Percentiles rank a stretch among this genome's conserved stretches.
phyloP scores from a whole-genome alignment of 352 stramenopile species.

The Paralagenidium karlingii region DNA sequence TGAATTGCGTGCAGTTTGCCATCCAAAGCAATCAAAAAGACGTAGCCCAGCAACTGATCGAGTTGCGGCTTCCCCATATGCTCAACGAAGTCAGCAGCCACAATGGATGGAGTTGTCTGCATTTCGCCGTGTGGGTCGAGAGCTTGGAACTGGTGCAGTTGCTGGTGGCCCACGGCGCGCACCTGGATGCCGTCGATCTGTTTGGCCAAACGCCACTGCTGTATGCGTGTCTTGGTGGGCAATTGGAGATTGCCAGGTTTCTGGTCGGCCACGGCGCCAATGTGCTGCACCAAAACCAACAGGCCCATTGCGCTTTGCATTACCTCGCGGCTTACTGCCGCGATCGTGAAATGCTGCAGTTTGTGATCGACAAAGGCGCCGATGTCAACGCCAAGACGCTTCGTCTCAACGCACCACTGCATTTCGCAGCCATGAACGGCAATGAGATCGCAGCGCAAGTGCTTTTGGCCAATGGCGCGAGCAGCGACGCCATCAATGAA shows the following conservation, averaged over 20 bases:
- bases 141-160: constrained; percentile 27
- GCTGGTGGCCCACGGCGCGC: constrained; percentile 26
- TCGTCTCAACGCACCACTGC: constrained; percentile 60
- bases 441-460: constrained; percentile 51
- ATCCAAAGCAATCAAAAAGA: constrained; percentile 46
- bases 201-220: constrained; percentile 45
- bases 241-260: constrained; percentile 29
- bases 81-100: constrained; percentile 37
- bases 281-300: constrained; percentile 49
- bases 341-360: constrained; percentile 24
- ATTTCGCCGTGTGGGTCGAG: constrained; percentile 52
- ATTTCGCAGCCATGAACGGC: constrained; percentile 68
- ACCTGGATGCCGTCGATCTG: constrained; percentile 44
- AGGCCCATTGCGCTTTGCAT: constrained; percentile 46
- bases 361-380: constrained; percentile 30
- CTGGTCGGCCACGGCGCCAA: constrained; percentile 37
- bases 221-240: constrained; percentile 36
- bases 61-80: constrained; percentile 14
- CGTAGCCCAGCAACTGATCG: constrained; percentile 25
- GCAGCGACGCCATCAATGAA: constrained; percentile 51
- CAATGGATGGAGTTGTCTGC: constrained; percentile 33
- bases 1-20: constrained; percentile 43
- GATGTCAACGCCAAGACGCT: constrained; percentile 59
- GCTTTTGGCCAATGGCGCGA: constrained; percentile 42
- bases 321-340: constrained; percentile 53